Base-by-base conservation (phyloP, 2,329 filamentous ascomycete genomes). In the Colletotrichum godetiae region DNA sequence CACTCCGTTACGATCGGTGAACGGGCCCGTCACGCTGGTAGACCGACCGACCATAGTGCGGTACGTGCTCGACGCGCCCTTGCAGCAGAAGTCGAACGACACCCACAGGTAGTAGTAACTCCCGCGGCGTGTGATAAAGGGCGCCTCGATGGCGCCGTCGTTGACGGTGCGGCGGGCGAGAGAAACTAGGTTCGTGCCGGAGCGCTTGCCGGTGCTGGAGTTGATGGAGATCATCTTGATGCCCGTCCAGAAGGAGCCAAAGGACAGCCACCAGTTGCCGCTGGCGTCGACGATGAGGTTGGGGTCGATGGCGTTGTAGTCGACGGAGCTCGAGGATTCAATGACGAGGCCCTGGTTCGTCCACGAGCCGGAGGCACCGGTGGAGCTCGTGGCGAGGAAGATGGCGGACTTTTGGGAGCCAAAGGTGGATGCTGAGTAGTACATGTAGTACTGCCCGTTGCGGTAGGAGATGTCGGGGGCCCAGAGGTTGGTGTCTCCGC, bases 391-490 rank as follows among this genome's bases (percentile, higher is more conserved):
- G 7, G 80, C 80, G 1, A 81, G 75, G 71, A 80, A 81, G 55
- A 81, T 81, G 12, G 78, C 80, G 4, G 80, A 81, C 19, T 73
- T 76, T 4, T 68, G 72, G 10, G 74, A 70, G 0, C 80, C 80
- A 2, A 81, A 81, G 0, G 76, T 75, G 8, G 80, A 81, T 1
- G 80, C 80, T 0, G 80, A 81, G 75, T 81, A 81, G 78, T 81
- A 81, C 35, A 81, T 58, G 46, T 78, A 81, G 76, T 80, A 81
- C 69, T 77, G 68, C 0, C 77, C 78, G 62, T 81, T 78, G 33
- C 76, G 79, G 74, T 78, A 81, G 1, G 84, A 81, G 6, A 89
- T 86, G 76, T 92, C 89, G 0, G 90, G 90, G 0, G 90, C 90
- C 88, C 72, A 84, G 42, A 81, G 80, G 53, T 81, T 81, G 70